phyloP scores from a whole-genome alignment of 2,329 filamentous ascomycete species.

The Pyricularia grisea region DNA sequence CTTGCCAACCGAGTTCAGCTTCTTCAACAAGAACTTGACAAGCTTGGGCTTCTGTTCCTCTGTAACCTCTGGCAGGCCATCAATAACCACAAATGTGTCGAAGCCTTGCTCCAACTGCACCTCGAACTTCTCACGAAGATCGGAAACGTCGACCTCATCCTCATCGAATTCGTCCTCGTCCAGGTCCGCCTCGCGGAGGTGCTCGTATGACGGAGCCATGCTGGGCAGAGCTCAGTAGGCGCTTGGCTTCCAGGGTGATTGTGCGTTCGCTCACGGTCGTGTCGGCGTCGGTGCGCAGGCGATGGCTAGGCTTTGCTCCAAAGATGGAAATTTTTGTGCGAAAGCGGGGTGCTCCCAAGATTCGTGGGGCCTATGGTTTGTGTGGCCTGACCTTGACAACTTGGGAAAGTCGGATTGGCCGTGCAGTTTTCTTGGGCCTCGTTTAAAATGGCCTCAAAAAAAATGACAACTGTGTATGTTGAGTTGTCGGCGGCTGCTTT shows the following conservation, averaged over 20 bases:
- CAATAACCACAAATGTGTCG: conserved; percentile 92
- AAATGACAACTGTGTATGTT: neutral
- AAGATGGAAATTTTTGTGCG: conserved; percentile 10
- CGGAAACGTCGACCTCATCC: conserved; percentile 90
- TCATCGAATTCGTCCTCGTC: conserved; percentile 79
- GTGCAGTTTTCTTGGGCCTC: neutral
- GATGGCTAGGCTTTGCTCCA: conserved; percentile 2
- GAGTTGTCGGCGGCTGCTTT: neutral
- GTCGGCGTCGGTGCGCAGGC: neutral
- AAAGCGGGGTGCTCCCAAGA: conserved; percentile 10
- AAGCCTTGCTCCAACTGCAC: conserved; percentile 93
- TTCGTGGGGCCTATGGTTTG: neutral
- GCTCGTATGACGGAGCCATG: conserved; percentile 93
- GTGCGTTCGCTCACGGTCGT: neutral
- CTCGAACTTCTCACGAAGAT: conserved; percentile 89
- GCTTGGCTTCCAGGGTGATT: neutral
- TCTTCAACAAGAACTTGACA: conserved; percentile 91
- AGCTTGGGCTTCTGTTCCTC: conserved; percentile 91
- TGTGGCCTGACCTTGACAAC: neutral
- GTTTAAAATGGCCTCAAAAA: neutral
- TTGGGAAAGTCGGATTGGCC: neutral
- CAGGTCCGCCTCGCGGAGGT: conserved; percentile 83
- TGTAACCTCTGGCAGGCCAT: conserved; percentile 82
- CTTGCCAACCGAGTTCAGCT: conserved; percentile 77
- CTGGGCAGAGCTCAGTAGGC: conserved; percentile 29